Percentiles rank a stretch among this genome's conserved stretches.
Evolutionary conservation across 2,329 filamentous ascomycete species (phyloP).

Genomic region (Thielaviopsis punctulata): DNA sequence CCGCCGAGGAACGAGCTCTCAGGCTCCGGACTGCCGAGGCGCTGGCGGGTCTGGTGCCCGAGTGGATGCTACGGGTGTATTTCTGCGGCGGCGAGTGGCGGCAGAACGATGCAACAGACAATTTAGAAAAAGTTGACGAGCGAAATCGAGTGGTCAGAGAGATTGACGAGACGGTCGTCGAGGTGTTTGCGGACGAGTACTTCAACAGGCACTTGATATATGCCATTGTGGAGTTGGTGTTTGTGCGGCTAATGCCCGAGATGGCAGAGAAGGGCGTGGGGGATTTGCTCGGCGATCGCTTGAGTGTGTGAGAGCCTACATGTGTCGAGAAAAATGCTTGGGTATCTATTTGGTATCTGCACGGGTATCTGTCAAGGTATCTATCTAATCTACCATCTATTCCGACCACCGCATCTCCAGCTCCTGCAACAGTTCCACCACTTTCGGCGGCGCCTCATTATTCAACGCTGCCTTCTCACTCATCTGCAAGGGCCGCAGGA

Average conservation of each 20-base stretch:
- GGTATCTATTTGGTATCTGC: neutral
- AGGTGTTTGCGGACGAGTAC: constrained; percentile 64
- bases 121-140: constrained; percentile 24
- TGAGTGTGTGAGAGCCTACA: constrained; percentile 21
- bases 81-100: constrained; percentile 23
- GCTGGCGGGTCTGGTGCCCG: constrained; percentile 32
- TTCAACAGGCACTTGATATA: constrained; percentile 89
- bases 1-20: constrained; percentile 42
- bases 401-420: constrained; percentile 25
- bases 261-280: constrained; percentile 52
- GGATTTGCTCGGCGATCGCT: constrained; percentile 58
- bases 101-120: constrained; percentile 13
- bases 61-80: constrained; percentile 30
- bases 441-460: constrained; percentile 30
- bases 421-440: constrained; percentile 33
- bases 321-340: neutral
- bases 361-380: neutral
- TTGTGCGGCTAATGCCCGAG: constrained; percentile 76
- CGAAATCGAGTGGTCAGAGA: constrained; percentile 30
- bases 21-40: constrained; percentile 49
- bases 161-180: constrained; percentile 48
- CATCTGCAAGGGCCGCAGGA: constrained; percentile 49
- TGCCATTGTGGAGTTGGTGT: constrained; percentile 58
- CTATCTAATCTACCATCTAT: constrained; percentile 9
- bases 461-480: constrained; percentile 34